Percentiles rank a stretch among this genome's conserved stretches.
Evolutionary conservation across 805 yeast species (phyloP).

Genomic region (Teunomyces lycoperdinae): DNA sequence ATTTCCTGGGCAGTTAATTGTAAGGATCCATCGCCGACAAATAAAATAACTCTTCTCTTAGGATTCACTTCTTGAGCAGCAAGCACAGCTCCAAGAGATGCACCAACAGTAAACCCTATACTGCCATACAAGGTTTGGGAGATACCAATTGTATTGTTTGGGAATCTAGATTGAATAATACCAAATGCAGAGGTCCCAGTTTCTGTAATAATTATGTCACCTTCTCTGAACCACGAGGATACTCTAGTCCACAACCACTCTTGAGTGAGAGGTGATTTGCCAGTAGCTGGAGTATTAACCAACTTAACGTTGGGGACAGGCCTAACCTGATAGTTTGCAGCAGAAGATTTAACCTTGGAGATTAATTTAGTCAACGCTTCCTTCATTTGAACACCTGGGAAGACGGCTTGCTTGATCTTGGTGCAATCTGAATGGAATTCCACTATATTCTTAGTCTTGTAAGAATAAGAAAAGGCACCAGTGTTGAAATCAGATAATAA

Average conservation of each 20-base stretch:
- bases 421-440: constrained; percentile 79
- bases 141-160: constrained; percentile 58
- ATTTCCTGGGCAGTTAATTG: constrained; percentile 75
- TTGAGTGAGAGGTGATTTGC: constrained; percentile 42
- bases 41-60: constrained; percentile 58
- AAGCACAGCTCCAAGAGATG: constrained; percentile 64
- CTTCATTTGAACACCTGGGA: constrained; percentile 73
- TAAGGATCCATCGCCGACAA: constrained; percentile 74
- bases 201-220: constrained; percentile 67
- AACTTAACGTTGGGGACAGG: constrained; percentile 54
- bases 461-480: constrained; percentile 77
- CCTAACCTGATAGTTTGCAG: constrained; percentile 33
- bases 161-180: constrained; percentile 63
- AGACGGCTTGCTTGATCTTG: constrained; percentile 65
- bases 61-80: constrained; percentile 66
- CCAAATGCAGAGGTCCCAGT: constrained; percentile 79
- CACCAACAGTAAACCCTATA: constrained; percentile 69
- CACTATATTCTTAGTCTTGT: constrained; percentile 69
- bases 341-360: constrained; percentile 33
- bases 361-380: constrained; percentile 35
- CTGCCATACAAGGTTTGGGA: constrained; percentile 79
- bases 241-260: constrained; percentile 69
- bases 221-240: constrained; percentile 60
- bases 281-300: constrained; percentile 42
- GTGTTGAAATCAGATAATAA: constrained; percentile 86